These are phyloP conservation scores for Plenodomus tracheiphilus DNA, from an alignment of 2,329 filamentous ascomycete species.

Conservation along the genomic window DNA sequence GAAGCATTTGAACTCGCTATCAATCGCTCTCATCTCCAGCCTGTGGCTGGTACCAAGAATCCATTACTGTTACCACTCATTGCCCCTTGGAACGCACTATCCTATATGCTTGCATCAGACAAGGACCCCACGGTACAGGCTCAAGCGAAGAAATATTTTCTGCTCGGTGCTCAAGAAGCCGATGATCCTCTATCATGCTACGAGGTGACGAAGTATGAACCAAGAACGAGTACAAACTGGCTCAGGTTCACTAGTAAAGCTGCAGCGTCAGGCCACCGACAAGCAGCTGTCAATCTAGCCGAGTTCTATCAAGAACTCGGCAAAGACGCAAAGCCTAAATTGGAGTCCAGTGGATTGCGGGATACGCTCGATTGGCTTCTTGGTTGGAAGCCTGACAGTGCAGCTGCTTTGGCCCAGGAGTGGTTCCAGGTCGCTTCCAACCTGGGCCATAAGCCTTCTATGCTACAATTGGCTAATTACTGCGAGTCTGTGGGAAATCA, in stretches of 20 bases:
- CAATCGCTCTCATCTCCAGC: constrained; percentile 15
- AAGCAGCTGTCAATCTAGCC: constrained; percentile 45
- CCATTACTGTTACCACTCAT: constrained; percentile 31
- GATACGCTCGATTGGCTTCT: constrained; percentile 30
- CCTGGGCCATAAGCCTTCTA: constrained; percentile 33
- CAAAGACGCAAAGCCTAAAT: constrained; percentile 7
- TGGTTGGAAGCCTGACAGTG: constrained; percentile 18
- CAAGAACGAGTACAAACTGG: constrained; percentile 42
- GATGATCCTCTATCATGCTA: constrained; percentile 52
- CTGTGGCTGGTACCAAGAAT: constrained; percentile 16
- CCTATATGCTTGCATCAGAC: constrained; percentile 22
- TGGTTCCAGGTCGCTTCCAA: constrained; percentile 37
- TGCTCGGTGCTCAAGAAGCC: constrained; percentile 41
- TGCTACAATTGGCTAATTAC: constrained; percentile 29
- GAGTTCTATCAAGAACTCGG: constrained; percentile 47
- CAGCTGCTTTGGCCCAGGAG: constrained; percentile 27
- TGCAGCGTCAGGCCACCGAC: constrained; percentile 45
- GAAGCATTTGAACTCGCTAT: constrained; percentile 28
- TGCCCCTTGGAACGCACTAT: constrained; percentile 38
- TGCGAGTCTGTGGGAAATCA: constrained; percentile 15
- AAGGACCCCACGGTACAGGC: constrained; percentile 15
- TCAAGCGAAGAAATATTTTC: constrained; percentile 36
- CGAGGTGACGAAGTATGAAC: constrained; percentile 36
- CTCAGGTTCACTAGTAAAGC: constrained; percentile 51
- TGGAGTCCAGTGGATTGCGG: constrained; percentile 12